Conservation (phyloP, 441 rosid genomes). For the Erodium moschatum region DNA sequence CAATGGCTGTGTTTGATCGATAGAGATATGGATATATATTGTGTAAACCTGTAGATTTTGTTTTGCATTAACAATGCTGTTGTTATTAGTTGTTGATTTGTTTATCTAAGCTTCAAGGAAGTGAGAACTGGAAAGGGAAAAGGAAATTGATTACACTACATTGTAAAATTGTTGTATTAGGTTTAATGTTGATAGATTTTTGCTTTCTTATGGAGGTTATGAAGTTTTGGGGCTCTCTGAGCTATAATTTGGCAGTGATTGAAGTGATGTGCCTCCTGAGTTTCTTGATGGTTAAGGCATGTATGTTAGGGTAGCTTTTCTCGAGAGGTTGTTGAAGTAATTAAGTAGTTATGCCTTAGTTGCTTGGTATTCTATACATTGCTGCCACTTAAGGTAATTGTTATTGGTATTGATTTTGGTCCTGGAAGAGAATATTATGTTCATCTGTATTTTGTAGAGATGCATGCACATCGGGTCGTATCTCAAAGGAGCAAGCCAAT, state of each 20-base stretch:
- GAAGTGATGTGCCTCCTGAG: background rate
- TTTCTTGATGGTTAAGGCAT: background rate
- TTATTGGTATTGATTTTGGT: background rate
- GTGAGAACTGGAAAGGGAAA: background rate
- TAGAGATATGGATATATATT: background rate
- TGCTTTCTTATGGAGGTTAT: background rate
- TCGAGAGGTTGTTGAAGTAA: background rate
- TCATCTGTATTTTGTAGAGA: slow-evolving; percentile 40
- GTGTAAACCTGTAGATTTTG: background rate
- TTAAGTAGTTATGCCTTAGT: background rate
- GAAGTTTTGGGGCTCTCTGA: background rate
- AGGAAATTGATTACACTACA: background rate
- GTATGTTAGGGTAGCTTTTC: background rate
- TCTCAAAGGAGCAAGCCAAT: slow-evolving; percentile 46
- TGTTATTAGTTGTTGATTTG: background rate
- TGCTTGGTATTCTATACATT: background rate
- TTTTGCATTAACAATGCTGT: background rate
- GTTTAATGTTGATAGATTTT: background rate
- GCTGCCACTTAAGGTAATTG: background rate
- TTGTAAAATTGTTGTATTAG: background rate
- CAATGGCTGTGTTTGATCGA: background rate
- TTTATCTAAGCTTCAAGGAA: background rate
- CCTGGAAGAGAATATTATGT: background rate
- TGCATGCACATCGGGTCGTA: slow-evolving; percentile 43
- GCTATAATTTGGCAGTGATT: background rate